Evolutionary conservation across 768 basidiomycete genomes (phyloP).

Genomic region (Wakefieldia striispora): DNA sequence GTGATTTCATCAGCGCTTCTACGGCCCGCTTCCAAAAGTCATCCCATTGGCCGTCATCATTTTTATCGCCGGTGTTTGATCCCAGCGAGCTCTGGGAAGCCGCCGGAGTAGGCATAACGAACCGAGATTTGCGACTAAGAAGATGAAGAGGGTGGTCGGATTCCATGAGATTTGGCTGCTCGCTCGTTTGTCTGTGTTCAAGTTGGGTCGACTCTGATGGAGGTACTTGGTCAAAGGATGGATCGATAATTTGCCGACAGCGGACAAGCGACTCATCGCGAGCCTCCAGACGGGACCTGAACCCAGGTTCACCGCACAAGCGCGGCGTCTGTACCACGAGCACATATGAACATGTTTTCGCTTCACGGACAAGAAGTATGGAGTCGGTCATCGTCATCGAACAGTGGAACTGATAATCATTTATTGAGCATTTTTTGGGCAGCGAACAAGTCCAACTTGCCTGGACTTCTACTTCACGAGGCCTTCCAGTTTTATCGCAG

Average conservation of each 20-base stretch:
- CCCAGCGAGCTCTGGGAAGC: slow-evolving; percentile 18
- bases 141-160: slow-evolving; percentile 56
- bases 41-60: slow-evolving; percentile 16
- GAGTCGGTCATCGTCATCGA: slow-evolving; percentile 92
- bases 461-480: slow-evolving; percentile 94
- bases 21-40: slow-evolving; percentile 29
- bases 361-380: slow-evolving; percentile 89
- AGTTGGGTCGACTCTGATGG: slow-evolving; percentile 31
- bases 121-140: slow-evolving; percentile 46
- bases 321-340: slow-evolving; percentile 94
- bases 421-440: slow-evolving; percentile 3
- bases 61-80: slow-evolving; percentile 15
- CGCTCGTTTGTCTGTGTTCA: slow-evolving; percentile 26
- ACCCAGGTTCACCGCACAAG: slow-evolving; percentile 90
- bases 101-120: slow-evolving; percentile 38
- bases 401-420: slow-evolving; percentile 75
- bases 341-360: slow-evolving; percentile 91
- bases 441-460: slow-evolving; percentile 40
- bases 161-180: slow-evolving; percentile 41
- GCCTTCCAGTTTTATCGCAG: slow-evolving; percentile 89
- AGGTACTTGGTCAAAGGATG: slow-evolving; percentile 12
- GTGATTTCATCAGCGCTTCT: slow-evolving; percentile 29
- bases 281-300: slow-evolving; percentile 70
- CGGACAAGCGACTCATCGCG: slow-evolving; percentile 68
- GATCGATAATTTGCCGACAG: slow-evolving; percentile 70